Evolutionary conservation across 352 stramenopile species (phyloP).

Genomic region (Pythium guiyangense): DNA sequence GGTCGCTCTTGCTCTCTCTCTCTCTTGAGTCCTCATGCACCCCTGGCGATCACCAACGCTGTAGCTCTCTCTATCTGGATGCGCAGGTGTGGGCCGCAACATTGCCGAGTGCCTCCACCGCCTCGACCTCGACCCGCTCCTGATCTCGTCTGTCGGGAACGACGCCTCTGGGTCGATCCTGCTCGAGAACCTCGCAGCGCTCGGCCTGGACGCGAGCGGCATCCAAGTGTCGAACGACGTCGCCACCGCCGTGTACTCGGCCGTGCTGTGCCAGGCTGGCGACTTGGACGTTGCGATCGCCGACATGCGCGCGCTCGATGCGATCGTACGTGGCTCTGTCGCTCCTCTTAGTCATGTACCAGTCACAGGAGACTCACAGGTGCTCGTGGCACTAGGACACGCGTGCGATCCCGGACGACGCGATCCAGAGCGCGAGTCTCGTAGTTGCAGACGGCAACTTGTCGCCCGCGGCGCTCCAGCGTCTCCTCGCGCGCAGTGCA

Average conservation of each 20-base stretch:
- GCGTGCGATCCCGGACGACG: slow-evolving; percentile 29
- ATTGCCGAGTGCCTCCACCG: slow-evolving; percentile 87
- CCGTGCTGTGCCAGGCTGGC: slow-evolving; percentile 64
- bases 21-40: neutral
- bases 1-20: slow-evolving; percentile 19
- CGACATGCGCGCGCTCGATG: slow-evolving; percentile 81
- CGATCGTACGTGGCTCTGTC: slow-evolving; percentile 40
- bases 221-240: slow-evolving; percentile 46
- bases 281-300: slow-evolving; percentile 85
- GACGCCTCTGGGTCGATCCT: slow-evolving; percentile 72
- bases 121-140: slow-evolving; percentile 51
- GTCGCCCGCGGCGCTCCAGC: slow-evolving; percentile 29
- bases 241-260: slow-evolving; percentile 83
- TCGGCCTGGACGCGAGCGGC: slow-evolving; percentile 57
- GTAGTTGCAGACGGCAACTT: slow-evolving; percentile 82
- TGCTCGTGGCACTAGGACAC: slow-evolving; percentile 28
- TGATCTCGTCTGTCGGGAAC: slow-evolving; percentile 80
- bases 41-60: neutral
- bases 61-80: neutral
- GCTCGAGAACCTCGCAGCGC: slow-evolving; percentile 53
- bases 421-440: slow-evolving; percentile 43
- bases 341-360: neutral
- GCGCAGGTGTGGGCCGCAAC: slow-evolving; percentile 88
- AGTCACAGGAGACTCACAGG: neutral
- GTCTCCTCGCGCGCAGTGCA: slow-evolving; percentile 46